Base-by-base conservation (phyloP, 148 eudicot genomes). In the Rhododendron mucronatum region DNA sequence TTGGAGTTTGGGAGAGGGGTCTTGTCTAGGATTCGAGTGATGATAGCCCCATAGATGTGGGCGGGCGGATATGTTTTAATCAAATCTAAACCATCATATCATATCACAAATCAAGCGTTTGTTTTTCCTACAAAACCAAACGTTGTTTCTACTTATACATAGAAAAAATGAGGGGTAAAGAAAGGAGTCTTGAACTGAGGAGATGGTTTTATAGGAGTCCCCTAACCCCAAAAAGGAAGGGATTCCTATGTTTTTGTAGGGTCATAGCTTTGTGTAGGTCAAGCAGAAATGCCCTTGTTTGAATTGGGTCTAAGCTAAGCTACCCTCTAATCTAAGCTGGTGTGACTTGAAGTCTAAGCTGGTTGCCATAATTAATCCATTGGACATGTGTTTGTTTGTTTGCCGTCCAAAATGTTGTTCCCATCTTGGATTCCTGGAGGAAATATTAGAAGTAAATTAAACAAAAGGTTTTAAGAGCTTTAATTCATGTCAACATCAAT, bases 41-140 rank as follows among this genome's bases (percentile, higher is more conserved):
- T 7, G 39, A 2, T 37, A 3, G 57, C 37, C 12, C 14, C 45
- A 41, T 28, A n/a, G 12, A 26, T 21, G 8, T 6, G 63, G 51
- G 28, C 15, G 18, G 61, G 61, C 21, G 7, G 50, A 55, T 14
- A 48, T 48, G 18, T 12, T 14, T 50, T 82, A 73, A 53, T 55
- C 55, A 83, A 86, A 86, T 61, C 85, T 78, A 63, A 83, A 87
- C 88, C 79, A 86, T 87, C 86, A 61, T 45, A 63, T 87, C 88
- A 23, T 30, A 63, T 87, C 88, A 23, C 65, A 75, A 28, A 83
- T 67, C 87, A 86, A 55, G 76, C 12, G 80, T 48, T 75, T 28
- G 18, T 69, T 41, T 41, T 41, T 69, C 18, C 75, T 28, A 69
- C 75, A 69, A 69, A 69, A 26, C 11, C 75, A 28, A 28, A 69